Evolutionary conservation across 164 flowering plant genomes (phyloP).

Genomic region (Chimonanthus salicifolius): DNA sequence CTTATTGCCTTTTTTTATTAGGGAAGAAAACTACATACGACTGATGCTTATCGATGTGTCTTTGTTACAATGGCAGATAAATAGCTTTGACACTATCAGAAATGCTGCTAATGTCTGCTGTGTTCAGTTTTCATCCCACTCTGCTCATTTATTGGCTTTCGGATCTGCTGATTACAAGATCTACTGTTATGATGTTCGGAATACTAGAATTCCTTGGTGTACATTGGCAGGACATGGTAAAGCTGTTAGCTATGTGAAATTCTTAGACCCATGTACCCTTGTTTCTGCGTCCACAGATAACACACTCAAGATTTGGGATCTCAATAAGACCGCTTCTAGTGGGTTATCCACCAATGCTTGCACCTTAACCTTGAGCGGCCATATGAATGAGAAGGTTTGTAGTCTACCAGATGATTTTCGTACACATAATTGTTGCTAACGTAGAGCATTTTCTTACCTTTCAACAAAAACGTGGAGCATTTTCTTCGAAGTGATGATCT

Average conservation of each 20-base stretch:
- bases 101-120: slow-evolving; percentile 89
- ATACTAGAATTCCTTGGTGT: slow-evolving; percentile 79
- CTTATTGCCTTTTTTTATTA: no score
- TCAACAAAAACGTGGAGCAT: neutral
- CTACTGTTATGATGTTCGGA: slow-evolving; percentile 88
- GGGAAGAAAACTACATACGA: no score
- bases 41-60: neutral
- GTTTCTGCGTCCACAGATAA: slow-evolving; percentile 96
- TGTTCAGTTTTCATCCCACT: slow-evolving; percentile 84
- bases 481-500: neutral
- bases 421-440: neutral
- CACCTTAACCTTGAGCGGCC: slow-evolving; percentile 69
- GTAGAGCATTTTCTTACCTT: neutral
- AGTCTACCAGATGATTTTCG: slow-evolving; percentile 5
- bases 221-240: slow-evolving; percentile 73
- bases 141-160: slow-evolving; percentile 72
- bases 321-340: slow-evolving; percentile 48
- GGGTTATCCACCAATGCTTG: slow-evolving; percentile 66
- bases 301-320: slow-evolving; percentile 91
- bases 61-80: slow-evolving; percentile 41
- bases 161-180: slow-evolving; percentile 87
- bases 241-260: slow-evolving; percentile 93
- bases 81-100: slow-evolving; percentile 59
- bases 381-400: slow-evolving; percentile 88
- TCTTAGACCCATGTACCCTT: slow-evolving; percentile 73